Evolutionary conservation across 164 flowering plant genomes (phyloP), one percentile per base, ranked within the genome.

Genomic region (Paratinospora sagittata): DNA sequence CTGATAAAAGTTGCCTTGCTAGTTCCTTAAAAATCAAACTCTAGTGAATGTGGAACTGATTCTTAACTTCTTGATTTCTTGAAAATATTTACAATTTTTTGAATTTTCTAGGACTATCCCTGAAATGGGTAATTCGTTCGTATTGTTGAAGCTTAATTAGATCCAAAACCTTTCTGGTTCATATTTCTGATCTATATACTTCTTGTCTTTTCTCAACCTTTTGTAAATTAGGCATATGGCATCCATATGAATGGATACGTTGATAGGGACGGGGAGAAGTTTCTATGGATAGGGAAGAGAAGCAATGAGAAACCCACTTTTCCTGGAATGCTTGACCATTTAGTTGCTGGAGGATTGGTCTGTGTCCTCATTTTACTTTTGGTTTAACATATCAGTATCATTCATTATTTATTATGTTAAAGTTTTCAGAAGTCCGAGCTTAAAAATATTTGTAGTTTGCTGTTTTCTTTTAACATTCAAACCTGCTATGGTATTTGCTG

Each of bases 341-440:
- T 94, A 55, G 96, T 89, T 81, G 97, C 97, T 76, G 98, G 97
- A 70, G 98, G 98, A 81, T 83, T 94, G 92, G 98, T 91, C 16
- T 72, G 88, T 79, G 43, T 75, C 24, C 27, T 67, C 12, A 68
- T 68, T 43, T 26, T 61, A 30, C 37, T 23, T 6, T 14, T 49
- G 41, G 23, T 63, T 74, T 17, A 30, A 66, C n/a, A 14, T 27
- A 11, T 24, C 9, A 6, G n/a, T 70, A 23, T n/a, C 21, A 66
- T 34, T 49, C 7, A 33, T 72, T 3, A 36, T 27, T 41, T 41
- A 41, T 41, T 41, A n/a, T 41, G 45, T 11, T 41, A 41, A 41
- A 41, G 13, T 41, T 30, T 8, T 11, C 11, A 41, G 45, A 41
- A 41, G 13, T 3, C 9, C 13, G 45, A 41, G 11, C 45, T 8